Conservation (phyloP, 306 rosid genomes). For the Citrullus mucosospermus region DNA sequence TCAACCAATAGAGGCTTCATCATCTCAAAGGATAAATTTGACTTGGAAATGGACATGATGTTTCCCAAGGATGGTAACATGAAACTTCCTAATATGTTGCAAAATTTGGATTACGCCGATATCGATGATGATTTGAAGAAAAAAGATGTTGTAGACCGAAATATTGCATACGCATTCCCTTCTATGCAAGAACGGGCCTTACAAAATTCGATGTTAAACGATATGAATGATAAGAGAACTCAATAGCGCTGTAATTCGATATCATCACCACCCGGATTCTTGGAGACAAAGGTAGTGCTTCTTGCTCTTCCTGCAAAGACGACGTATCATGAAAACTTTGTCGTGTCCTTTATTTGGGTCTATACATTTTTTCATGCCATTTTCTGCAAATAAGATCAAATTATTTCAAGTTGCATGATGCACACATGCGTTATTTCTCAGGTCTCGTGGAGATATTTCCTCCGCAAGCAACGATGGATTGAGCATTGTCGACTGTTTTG, state of each 20-base stretch:
- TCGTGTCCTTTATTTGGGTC: background rate
- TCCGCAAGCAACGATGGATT: background rate
- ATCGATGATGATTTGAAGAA: conserved; percentile 33
- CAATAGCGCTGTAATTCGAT: conserved; percentile 20
- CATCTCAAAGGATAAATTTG: conserved; percentile 42
- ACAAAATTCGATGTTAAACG: conserved; percentile 12
- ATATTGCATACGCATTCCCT: conserved; percentile 18
- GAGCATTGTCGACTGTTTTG: conserved; percentile 1
- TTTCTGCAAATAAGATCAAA: background rate
- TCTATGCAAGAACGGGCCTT: conserved; percentile 22
- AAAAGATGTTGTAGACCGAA: conserved; percentile 24
- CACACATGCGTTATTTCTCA: background rate
- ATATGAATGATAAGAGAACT: conserved; percentile 8
- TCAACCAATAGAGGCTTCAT: conserved; percentile 33
- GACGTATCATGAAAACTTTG: background rate
- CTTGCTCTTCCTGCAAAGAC: background rate
- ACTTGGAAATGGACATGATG: conserved; percentile 36
- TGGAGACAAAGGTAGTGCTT: conserved; percentile 30
- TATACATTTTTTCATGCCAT: background rate
- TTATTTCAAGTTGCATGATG: background rate
- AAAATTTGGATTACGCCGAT: conserved; percentile 45
- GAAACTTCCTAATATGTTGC: conserved; percentile 33
- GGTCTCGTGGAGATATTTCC: conserved; percentile 1
- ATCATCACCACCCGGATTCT: conserved; percentile 11
- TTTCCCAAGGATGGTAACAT: conserved; percentile 27